A percentile compares a stretch with the other conserved stretches of the same genome.
Evolutionary conservation across 257 asterid genomes (phyloP).

Genomic region (Osmanthus fragrans): DNA sequence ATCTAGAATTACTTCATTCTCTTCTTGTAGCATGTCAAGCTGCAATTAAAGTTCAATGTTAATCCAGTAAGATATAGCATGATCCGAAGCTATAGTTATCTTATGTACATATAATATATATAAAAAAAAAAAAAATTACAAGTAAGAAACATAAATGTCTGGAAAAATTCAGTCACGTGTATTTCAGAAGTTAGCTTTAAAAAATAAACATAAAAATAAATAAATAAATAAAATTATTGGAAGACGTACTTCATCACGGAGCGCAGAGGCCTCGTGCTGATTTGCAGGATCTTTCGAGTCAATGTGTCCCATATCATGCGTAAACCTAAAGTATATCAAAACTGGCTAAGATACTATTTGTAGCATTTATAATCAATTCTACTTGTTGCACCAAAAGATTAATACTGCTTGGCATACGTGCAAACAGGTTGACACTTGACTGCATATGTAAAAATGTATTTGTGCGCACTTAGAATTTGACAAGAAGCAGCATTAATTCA

Average conservation of each 20-base stretch:
- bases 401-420: background rate
- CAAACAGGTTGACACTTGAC: background rate
- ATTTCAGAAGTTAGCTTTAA: constrained; percentile 22
- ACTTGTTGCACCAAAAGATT: background rate
- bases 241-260: constrained; percentile 86
- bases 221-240: constrained; percentile 13
- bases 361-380: background rate
- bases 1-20: constrained; percentile 73
- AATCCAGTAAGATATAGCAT: constrained; percentile 19
- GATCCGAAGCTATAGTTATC: constrained; percentile 11
- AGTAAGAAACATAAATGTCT: constrained; percentile 17
- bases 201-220: too few relatives aligned
- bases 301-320: constrained; percentile 61
- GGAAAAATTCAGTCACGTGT: constrained; percentile 11
- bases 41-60: constrained; percentile 47
- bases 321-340: constrained; percentile 51
- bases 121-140: constrained; percentile 5
- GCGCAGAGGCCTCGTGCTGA: constrained; percentile 84
- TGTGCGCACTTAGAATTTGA: background rate
- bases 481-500: background rate
- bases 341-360: background rate
- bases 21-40: constrained; percentile 98
- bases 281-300: constrained; percentile 70
- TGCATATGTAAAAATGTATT: background rate
- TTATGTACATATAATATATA: constrained; percentile 2